Base-by-base conservation (phyloP, 2,329 filamentous ascomycete genomes). In the Trichothecium roseum region DNA sequence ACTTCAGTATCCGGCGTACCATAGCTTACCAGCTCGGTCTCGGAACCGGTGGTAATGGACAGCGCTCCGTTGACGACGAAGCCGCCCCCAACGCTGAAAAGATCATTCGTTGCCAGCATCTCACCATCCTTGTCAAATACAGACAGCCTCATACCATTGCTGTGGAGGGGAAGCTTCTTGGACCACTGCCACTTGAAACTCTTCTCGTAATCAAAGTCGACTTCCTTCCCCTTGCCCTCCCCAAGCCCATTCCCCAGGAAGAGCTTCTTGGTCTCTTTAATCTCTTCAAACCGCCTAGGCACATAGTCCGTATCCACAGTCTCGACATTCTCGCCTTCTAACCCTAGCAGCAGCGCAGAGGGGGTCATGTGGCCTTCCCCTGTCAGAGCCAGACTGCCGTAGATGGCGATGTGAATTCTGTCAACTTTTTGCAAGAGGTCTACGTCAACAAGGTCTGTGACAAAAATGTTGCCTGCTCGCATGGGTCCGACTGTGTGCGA, bases 291-390 rank as follows among this genome's bases (percentile, higher is more conserved):
- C 4, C 66, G 61, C 15, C 47, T 41, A 4, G 66, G 66, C 12
- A 69, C 65, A 39, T 68, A 66, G 4, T 57, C 51, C 0, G 66
- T 68, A 30, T 69, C 65, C 15, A 69, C 62, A 0, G 62, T 62
- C 49, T 68, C 66, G 7, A 69, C 66, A 38, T 68, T 51, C 12
- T 63, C 63, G 20, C 64, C 59, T 44, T 69, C 66, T 1, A 69
- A 58, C n/a, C 66, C 66, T 2, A 69, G 54, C 8, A 69, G 52
- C 17, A 69, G 46, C 3, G 66, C 66, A 4, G 63, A 67, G 0
- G 66, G 66, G 3, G 66, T 69, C 66, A 69, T 69, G 41, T 68
- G 66, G 30, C 66, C 66, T 44, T 69, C 64, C 32, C 66, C 66
- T 0, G 66, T 69, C 24, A 69, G 58, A 0, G 66, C 66, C 39